phyloP scores from a whole-genome alignment of 176 grass and related monocot species.

The Areca catechu region DNA sequence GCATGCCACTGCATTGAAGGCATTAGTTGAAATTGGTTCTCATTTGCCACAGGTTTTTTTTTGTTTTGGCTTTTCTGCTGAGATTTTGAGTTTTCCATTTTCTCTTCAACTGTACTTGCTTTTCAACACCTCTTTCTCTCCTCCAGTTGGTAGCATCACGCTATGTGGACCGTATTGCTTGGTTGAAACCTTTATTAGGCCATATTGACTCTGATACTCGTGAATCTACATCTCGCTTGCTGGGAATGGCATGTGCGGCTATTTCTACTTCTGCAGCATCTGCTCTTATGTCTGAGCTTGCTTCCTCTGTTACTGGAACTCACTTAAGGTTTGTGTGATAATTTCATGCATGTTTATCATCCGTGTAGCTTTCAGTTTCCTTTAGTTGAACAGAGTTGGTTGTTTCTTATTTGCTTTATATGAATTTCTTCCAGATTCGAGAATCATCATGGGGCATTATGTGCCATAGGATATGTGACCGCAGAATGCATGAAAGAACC shows the following conservation, averaged over 20 bases:
- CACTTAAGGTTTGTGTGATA: slow-evolving; percentile 47
- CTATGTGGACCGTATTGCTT: slow-evolving; percentile 55
- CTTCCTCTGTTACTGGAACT: slow-evolving; percentile 38
- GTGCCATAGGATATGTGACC: slow-evolving; percentile 61
- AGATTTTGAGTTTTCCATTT: too few species aligned
- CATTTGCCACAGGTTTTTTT: slow-evolving; percentile 55
- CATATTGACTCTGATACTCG: slow-evolving; percentile 90
- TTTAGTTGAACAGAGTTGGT: slow-evolving; percentile 22
- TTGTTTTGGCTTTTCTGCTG: background rate
- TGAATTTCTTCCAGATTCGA: slow-evolving; percentile 64
- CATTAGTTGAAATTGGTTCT: slow-evolving; percentile 78
- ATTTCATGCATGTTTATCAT: background rate
- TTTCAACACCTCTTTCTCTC: slow-evolving; percentile 1
- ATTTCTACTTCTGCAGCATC: slow-evolving; percentile 51
- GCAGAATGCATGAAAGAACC: slow-evolving; percentile 72
- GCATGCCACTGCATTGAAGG: slow-evolving; percentile 68
- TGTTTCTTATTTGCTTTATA: slow-evolving; percentile 15
- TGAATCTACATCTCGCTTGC: slow-evolving; percentile 57
- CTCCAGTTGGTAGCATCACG: slow-evolving; percentile 62
- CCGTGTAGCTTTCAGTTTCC: slow-evolving; percentile 4
- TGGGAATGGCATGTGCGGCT: slow-evolving; percentile 68
- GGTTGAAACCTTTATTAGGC: slow-evolving; percentile 61
- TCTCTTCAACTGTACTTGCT: too few species aligned
- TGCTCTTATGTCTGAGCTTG: slow-evolving; percentile 59
- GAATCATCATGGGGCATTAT: slow-evolving; percentile 73